phyloP scores from a whole-genome alignment of 1,284 basidiomycete species.

The Trametes versicolor region DNA sequence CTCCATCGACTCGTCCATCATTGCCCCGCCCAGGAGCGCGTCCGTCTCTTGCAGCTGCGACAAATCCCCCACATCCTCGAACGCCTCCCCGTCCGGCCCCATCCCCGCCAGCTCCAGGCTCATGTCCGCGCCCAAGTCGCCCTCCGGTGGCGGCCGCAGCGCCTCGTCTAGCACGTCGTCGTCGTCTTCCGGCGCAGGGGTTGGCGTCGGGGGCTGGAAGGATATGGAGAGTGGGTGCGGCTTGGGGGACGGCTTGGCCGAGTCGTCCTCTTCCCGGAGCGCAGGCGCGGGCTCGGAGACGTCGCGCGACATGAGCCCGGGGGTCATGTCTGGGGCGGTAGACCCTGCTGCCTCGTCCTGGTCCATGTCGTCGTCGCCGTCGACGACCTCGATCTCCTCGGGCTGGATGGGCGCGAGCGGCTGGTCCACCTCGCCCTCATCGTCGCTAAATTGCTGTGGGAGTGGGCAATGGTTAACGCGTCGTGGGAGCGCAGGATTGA shows the following conservation, averaged over 20 bases:
- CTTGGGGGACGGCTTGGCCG: constrained; percentile 72
- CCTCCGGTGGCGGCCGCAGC: constrained; percentile 35
- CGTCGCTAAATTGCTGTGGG: constrained; percentile 81
- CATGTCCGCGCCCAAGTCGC: constrained; percentile 34
- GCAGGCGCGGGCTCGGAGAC: constrained; percentile 46
- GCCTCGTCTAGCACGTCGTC: constrained; percentile 44
- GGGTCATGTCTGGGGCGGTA: constrained; percentile 50
- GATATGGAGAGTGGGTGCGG: constrained; percentile 59
- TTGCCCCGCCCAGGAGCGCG: constrained; percentile 63
- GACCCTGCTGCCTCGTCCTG: constrained; percentile 72
- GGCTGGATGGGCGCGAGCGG: constrained; percentile 81
- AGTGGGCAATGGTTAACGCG: neutral
- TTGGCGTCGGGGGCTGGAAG: constrained; percentile 48
- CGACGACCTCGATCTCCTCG: constrained; percentile 44
- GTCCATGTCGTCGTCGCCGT: constrained; percentile 66
- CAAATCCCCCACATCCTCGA: constrained; percentile 64
- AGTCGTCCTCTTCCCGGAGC: constrained; percentile 53
- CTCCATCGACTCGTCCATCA: constrained; percentile 61
- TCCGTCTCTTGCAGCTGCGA: constrained; percentile 64
- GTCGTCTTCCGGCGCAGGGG: constrained; percentile 43
- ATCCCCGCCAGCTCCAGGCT: constrained; percentile 68
- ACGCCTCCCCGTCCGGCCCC: constrained; percentile 69
- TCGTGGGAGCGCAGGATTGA: neutral
- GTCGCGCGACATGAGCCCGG: constrained; percentile 43
- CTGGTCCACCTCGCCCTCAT: constrained; percentile 78